Evolutionary conservation across 139 green algal species (phyloP), one percentile per base, ranked within the genome.

Genomic region (Pedinophyceae sp.): DNA sequence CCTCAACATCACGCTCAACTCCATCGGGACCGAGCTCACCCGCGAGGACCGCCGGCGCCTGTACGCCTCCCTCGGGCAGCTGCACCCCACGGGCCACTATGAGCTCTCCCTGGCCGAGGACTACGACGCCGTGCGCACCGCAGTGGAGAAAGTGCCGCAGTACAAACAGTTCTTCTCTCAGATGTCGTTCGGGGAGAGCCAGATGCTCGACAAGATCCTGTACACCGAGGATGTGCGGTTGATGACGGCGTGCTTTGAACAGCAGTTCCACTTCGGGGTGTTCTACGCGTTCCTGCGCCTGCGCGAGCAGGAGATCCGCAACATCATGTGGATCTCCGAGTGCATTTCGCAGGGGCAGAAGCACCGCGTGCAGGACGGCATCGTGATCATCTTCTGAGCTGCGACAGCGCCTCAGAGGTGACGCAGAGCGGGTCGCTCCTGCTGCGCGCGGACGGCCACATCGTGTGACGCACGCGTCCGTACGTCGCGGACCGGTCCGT

Each of bases 1-100:
- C 15, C 73, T 99, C 17, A 96, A 93, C 78, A 97, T 99, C 70
- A 99, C 91, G 1, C 75, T 99, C 39, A 98, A 98, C 82, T 84
- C 66, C 20, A 93, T 97, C 27, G 88, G 88, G 38, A 95, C 87
- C 0, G 89, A 97, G 70, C 75, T 97, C 24, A 95, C 89, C 3
- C 79, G 89, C 15, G 89, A 97, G 59, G 89, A 96, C 70, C 74
- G 87, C 41, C 77, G 83, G 55, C 89, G 88, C 70, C 73, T 97
- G 38, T 97, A 95, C 77, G 86, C 77, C 65, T 86, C 92, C 64
- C 93, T 96, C 64, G 89, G 89, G 0, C 69, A 93, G 34, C 74
- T 97, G 49, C 90, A 93, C 76, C 89, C 79, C 2, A 77, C 93
- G 30, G 57, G 63, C 29, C 87, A 96, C 65, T 69, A 81, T 39